Percentiles rank a stretch among this genome's conserved stretches.
Evolutionary conservation across 192 early-diverging fungal species (phyloP).

Genomic region (Rhizophagus sp.): DNA sequence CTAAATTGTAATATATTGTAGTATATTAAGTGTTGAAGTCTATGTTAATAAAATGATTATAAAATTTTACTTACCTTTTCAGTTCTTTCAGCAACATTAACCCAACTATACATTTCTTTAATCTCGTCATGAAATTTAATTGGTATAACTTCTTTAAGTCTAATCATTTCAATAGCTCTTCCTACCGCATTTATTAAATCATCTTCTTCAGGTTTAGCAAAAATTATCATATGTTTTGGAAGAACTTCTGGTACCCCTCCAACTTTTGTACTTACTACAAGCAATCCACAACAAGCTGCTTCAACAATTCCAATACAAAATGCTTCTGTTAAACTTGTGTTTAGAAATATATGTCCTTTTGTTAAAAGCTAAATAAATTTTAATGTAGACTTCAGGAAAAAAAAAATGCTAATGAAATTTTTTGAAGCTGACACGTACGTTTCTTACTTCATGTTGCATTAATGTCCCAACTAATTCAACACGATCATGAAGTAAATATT

Average conservation of each 20-base stretch:
- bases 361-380: constrained; percentile 53
- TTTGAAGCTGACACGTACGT: constrained; percentile 48
- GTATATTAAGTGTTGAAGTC: background rate
- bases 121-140: constrained; percentile 78
- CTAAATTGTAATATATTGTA: constrained; percentile 18
- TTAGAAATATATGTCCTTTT: constrained; percentile 94
- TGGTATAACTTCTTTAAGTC: constrained; percentile 63
- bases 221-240: constrained; percentile 88
- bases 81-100: constrained; percentile 91
- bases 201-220: constrained; percentile 85
- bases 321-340: constrained; percentile 96
- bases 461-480: constrained; percentile 87
- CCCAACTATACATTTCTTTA: constrained; percentile 96
- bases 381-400: background rate
- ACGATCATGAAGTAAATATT: constrained; percentile 87
- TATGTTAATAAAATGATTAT: background rate
- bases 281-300: constrained; percentile 89
- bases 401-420: background rate
- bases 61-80: constrained; percentile 58
- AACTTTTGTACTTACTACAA: constrained; percentile 95
- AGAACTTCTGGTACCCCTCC: constrained; percentile 97
- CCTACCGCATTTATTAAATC: constrained; percentile 72
- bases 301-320: constrained; percentile 99
- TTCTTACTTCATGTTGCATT: constrained; percentile 77
- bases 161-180: constrained; percentile 71